These are phyloP conservation scores for Physcia stellaris DNA, from an alignment of 495 filamentous ascomycete species.

Conservation along the genomic window DNA sequence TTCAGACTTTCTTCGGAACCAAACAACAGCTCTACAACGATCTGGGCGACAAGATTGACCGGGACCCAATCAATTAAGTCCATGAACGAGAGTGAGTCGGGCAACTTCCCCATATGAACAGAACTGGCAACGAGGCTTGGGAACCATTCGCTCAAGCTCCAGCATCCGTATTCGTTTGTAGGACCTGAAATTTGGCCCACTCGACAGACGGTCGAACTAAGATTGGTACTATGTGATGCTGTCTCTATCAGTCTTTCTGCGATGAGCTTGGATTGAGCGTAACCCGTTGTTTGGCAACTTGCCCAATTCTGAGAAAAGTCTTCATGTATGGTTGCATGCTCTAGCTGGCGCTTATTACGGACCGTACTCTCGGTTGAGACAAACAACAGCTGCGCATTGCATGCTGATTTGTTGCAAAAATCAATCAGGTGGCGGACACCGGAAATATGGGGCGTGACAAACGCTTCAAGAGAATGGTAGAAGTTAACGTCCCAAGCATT, in stretches of 20 bases:
- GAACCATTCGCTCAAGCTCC: conserved; percentile 47
- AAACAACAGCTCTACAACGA: conserved; percentile 12
- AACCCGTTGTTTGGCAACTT: conserved; percentile 24
- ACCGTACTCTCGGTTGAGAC: conserved; percentile 38
- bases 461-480: conserved; percentile 25
- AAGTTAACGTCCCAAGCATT: conserved; percentile 35
- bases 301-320: background rate
- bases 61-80: conserved; percentile 41
- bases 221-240: conserved; percentile 21
- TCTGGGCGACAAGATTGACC: conserved; percentile 27
- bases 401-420: conserved; percentile 27
- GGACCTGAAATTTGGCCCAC: conserved; percentile 48
- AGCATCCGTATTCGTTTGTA: conserved; percentile 22
- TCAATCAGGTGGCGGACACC: conserved; percentile 39
- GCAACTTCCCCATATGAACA: conserved; percentile 26
- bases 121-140: conserved; percentile 31
- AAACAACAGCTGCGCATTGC: conserved; percentile 35
- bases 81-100: conserved; percentile 23
- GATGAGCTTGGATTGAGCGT: conserved; percentile 23
- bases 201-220: conserved; percentile 34
- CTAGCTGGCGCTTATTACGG: conserved; percentile 18
- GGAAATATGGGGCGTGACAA: conserved; percentile 16
- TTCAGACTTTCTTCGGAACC: background rate
- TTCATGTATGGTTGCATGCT: conserved; percentile 18
- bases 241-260: conserved; percentile 34